Conservation (phyloP, 1,284 basidiomycete species). For the Salmacisia buchloeana region DNA sequence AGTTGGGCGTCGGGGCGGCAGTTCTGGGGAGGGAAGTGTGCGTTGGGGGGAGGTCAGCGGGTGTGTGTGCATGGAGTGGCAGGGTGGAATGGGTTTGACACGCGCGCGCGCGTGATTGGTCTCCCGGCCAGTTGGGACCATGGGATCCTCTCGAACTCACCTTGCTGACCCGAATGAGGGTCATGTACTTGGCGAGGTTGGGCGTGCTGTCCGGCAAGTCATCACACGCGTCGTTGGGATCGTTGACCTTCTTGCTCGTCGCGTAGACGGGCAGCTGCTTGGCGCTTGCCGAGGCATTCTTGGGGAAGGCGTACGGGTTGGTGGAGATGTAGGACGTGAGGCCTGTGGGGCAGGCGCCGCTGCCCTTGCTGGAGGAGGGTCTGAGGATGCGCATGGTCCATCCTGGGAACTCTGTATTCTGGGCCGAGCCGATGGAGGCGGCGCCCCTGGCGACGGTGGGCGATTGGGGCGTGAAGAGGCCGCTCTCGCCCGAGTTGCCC, state of each 20-base stretch:
- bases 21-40: slow-evolving; percentile 18
- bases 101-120: not conserved
- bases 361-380: not conserved
- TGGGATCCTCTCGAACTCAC: no score
- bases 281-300: slow-evolving; percentile 14
- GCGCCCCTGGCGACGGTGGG: slow-evolving; percentile 51
- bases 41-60: not conserved
- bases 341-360: slow-evolving; percentile 8
- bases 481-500: slow-evolving; percentile 52
- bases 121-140: no score
- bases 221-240: slow-evolving; percentile 25
- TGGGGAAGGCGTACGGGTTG: slow-evolving; percentile 22
- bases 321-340: slow-evolving; percentile 25
- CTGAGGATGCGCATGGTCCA: slow-evolving; percentile 19
- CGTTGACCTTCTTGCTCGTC: slow-evolving; percentile 21
- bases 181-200: slow-evolving; percentile 29
- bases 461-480: slow-evolving; percentile 50
- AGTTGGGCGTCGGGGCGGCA: slow-evolving; percentile 33
- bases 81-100: not conserved
- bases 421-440: slow-evolving; percentile 39
- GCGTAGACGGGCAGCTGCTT: slow-evolving; percentile 28
- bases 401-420: slow-evolving; percentile 37
- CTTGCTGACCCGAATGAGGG: slow-evolving; percentile 17
- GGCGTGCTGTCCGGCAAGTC: slow-evolving; percentile 30
- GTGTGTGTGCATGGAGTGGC: not conserved